phyloP scores from a whole-genome alignment of 768 basidiomycete species.

The Cystobasidium onofrii region DNA sequence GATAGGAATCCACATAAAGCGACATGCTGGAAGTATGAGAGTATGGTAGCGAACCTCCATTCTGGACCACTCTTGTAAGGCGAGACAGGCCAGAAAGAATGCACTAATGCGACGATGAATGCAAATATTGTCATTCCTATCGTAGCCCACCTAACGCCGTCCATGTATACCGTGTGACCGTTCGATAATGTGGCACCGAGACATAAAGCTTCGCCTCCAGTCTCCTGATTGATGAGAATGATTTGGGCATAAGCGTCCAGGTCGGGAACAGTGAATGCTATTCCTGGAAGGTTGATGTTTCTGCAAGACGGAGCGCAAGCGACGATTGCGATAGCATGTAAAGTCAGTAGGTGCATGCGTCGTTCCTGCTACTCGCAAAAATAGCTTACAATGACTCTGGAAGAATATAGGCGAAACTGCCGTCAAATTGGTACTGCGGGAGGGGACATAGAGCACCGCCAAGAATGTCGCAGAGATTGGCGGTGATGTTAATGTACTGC shows the following conservation, averaged over 20 bases:
- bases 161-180: conserved; percentile 71
- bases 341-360: too few species aligned
- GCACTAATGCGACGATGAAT: conserved; percentile 55
- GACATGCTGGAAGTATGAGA: conserved; percentile 76
- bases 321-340: too few species aligned
- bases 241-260: conserved; percentile 81
- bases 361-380: neutral
- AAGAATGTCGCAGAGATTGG: conserved; percentile 74
- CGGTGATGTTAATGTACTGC: conserved; percentile 62
- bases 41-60: conserved; percentile 66
- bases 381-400: conserved; percentile 9
- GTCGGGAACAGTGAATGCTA: conserved; percentile 81
- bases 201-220: conserved; percentile 72
- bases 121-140: conserved; percentile 52
- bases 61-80: conserved; percentile 46
- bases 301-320: neutral
- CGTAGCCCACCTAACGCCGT: conserved; percentile 68
- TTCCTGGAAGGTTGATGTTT: conserved; percentile 57
- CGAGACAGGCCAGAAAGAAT: conserved; percentile 51
- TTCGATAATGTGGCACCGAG: conserved; percentile 87
- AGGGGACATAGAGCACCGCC: conserved; percentile 70
- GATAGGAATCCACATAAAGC: conserved; percentile 66
- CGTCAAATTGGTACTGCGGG: conserved; percentile 79
- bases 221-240: conserved; percentile 59
- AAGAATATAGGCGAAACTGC: conserved; percentile 44